Evolutionary conservation across 2,329 filamentous ascomycete genomes (phyloP).

Genomic region (Leptographium radiaticola): DNA sequence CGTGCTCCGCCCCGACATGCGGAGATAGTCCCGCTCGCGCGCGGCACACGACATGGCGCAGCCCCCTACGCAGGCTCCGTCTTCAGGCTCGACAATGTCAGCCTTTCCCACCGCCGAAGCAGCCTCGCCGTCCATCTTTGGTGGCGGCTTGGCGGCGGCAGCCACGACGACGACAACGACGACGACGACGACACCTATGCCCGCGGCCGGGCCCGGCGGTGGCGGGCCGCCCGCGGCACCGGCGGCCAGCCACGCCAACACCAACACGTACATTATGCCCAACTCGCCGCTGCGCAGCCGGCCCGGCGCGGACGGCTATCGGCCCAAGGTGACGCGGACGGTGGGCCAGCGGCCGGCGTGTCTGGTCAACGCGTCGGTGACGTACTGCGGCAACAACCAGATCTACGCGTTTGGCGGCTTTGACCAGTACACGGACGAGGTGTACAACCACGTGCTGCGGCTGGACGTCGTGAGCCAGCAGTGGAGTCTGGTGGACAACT

Average conservation of each 20-base stretch:
- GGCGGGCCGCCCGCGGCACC: neutral
- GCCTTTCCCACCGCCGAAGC: neutral
- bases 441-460: slow-evolving; percentile 93
- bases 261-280: slow-evolving; percentile 74
- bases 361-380: slow-evolving; percentile 94
- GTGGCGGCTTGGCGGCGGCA: neutral
- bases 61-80: slow-evolving; percentile 4
- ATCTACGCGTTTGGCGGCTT: slow-evolving; percentile 98
- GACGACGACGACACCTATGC: neutral
- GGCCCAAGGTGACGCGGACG: slow-evolving; percentile 69
- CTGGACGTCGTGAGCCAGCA: slow-evolving; percentile 78
- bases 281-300: slow-evolving; percentile 63
- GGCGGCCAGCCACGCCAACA: neutral
- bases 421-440: slow-evolving; percentile 96
- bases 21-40: slow-evolving; percentile 10
- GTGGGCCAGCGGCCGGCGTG: slow-evolving; percentile 77
- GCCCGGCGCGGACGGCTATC: slow-evolving; percentile 58
- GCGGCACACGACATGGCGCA: slow-evolving; percentile 11
- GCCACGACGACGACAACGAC: neutral
- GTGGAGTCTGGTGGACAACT: slow-evolving; percentile 96
- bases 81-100: neutral
- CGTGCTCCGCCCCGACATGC: slow-evolving; percentile 6
- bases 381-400: slow-evolving; percentile 94
- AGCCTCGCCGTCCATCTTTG: slow-evolving; percentile 1
- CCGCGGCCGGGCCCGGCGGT: neutral